phyloP scores from a whole-genome alignment of 2,329 filamentous ascomycete species.

The Leptographium radiaticola region DNA sequence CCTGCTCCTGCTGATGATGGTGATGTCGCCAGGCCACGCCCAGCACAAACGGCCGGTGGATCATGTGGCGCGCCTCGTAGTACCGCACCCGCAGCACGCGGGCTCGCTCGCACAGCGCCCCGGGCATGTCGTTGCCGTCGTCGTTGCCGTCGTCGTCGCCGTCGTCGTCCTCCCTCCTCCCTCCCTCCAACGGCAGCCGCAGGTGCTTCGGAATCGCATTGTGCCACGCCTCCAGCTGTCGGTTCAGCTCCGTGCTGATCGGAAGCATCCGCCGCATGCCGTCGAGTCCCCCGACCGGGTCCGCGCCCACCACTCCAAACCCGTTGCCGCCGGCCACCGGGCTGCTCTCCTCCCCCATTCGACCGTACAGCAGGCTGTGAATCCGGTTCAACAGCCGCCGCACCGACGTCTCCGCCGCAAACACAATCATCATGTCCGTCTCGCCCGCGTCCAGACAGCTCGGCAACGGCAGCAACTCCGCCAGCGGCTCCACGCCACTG shows the following conservation, averaged over 20 bases:
- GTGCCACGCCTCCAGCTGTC: conserved; percentile 26
- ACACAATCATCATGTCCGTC: conserved; percentile 23
- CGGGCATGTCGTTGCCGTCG: neutral
- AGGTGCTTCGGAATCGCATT: conserved; percentile 22
- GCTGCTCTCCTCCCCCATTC: neutral
- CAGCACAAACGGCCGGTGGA: conserved; percentile 47
- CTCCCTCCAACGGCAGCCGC: conserved; percentile 37
- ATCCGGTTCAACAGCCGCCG: conserved; percentile 28
- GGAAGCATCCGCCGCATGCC: conserved; percentile 18
- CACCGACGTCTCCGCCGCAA: conserved; percentile 28
- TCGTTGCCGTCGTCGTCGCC: neutral
- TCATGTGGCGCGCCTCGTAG: conserved; percentile 57
- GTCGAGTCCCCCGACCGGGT: conserved; percentile 4
- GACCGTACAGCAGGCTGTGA: conserved; percentile 25
- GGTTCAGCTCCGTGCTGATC: conserved; percentile 23
- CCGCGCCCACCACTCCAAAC: too few species aligned
- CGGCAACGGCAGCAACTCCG: conserved; percentile 22
- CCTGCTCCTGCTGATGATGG: neutral
- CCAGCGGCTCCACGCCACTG: conserved; percentile 24
- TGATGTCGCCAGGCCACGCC: conserved; percentile 10
- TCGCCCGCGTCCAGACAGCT: conserved; percentile 18
- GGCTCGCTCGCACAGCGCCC: conserved; percentile 38
- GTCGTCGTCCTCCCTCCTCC: conserved; percentile 27
- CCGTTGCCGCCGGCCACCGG: conserved; percentile 3
- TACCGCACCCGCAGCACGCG: conserved; percentile 59